Conservation (phyloP, 345 rosid genomes). For the Eucalyptus polybractea region DNA sequence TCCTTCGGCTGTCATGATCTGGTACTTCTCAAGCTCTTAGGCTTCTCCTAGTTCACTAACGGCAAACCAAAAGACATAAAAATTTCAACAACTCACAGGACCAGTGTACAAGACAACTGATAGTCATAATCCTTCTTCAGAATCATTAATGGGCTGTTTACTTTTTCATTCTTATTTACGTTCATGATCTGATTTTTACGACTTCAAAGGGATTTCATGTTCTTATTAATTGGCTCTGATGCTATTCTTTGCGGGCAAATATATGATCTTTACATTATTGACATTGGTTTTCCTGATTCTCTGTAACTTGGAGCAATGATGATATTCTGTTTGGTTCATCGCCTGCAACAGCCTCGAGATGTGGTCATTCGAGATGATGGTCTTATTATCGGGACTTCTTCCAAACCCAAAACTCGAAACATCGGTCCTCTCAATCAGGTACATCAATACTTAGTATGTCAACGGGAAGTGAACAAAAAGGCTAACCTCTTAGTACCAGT, state of each 20-base stretch:
- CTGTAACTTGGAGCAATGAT: neutral
- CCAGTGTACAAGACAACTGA: neutral
- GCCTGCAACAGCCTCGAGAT: neutral
- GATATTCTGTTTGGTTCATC: neutral
- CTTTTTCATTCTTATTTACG: neutral
- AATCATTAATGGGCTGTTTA: neutral
- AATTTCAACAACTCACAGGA: neutral
- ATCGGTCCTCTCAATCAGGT: neutral
- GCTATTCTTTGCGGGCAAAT: neutral
- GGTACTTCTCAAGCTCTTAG: neutral
- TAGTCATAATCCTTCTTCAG: neutral
- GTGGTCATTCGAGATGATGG: neutral
- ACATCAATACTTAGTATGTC: neutral
- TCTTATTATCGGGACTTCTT: neutral
- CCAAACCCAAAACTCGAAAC: neutral
- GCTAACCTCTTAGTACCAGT: neutral
- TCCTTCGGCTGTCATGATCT: neutral
- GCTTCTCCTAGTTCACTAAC: neutral
- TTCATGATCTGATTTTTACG: neutral
- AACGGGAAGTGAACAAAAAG: neutral
- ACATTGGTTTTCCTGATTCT: neutral
- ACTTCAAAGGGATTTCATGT: neutral
- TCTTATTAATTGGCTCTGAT: neutral
- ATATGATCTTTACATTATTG: neutral
- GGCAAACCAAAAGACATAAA: neutral